phyloP scores from a whole-genome alignment of 257 asterid genomes.

The Capsicum pubescens region DNA sequence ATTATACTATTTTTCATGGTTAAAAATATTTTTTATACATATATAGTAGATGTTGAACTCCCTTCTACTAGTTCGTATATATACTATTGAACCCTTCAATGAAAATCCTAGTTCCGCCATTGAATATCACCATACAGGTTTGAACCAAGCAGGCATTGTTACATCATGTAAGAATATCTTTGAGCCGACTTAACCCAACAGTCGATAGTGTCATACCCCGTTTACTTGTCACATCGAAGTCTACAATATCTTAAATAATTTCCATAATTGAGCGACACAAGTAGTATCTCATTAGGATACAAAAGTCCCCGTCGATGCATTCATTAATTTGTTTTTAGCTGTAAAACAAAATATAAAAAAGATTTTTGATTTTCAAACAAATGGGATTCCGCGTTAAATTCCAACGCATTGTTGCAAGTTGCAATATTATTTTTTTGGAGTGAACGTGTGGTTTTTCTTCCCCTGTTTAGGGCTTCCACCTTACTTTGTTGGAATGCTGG shows the following conservation, averaged over 20 bases:
- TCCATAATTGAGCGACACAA: neutral
- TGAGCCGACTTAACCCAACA: too few relatives aligned
- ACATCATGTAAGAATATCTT: too few relatives aligned
- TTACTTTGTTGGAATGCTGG: neutral
- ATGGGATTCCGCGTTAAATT: neutral
- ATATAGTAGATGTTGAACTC: too few relatives aligned
- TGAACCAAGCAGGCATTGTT: too few relatives aligned
- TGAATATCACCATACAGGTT: too few relatives aligned
- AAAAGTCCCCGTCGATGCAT: neutral
- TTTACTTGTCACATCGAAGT: conserved; percentile 7
- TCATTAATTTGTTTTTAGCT: neutral
- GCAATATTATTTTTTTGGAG: neutral
- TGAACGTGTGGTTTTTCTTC: neutral
- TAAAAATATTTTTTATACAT: too few relatives aligned
- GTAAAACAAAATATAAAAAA: neutral
- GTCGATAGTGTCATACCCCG: neutral
- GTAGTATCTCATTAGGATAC: neutral
- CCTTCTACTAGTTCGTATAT: too few relatives aligned
- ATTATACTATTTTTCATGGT: too few relatives aligned
- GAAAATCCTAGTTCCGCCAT: too few relatives aligned
- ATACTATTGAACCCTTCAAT: too few relatives aligned
- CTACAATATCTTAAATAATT: neutral
- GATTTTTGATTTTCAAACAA: neutral
- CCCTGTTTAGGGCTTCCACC: neutral
- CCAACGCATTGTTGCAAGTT: neutral